Evolutionary conservation across 495 filamentous ascomycete species (phyloP), one percentile per base, ranked within the genome.

Genomic region (Aeminium ludgeri): DNA sequence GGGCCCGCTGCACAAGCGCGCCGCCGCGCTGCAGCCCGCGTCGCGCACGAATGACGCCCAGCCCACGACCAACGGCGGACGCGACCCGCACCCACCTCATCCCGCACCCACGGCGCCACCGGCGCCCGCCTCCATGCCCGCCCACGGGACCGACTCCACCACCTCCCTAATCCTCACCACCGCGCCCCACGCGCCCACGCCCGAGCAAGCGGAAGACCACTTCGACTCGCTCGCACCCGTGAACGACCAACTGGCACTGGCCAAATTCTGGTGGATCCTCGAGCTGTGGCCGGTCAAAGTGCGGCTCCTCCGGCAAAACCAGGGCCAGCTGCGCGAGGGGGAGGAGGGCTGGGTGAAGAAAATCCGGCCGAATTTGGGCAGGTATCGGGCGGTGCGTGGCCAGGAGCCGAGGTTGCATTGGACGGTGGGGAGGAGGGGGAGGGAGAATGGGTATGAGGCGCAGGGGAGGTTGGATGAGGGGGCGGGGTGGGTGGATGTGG

Each of bases 261-360:
- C 55, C 0, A 55, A 52, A 36, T 42, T 36, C 1, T 64, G 61
- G 61, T 62, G 61, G 61, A 46, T 62, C 7, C 49, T 64, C 1
- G 60, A 64, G 40, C 43, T 62, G 16, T 61, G 54, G 59, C 61
- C 59, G 12, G 47, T 64, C 15, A 58, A n/a, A n/a, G n/a, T n/a
- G n/a, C n/a, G n/a, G n/a, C n/a, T n/a, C n/a, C n/a, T n/a, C n/a
- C n/a, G n/a, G n/a, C n/a, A n/a, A n/a, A n/a, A n/a, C n/a, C n/a
- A 61, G 38, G 44, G 59, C 13, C 43, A 41, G 1, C 34, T 61
- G 6, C 30, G 49, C 17, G 36, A 50, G 30, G 28, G 38, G 13
- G 48, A 48, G 11, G 38, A 43, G 10, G n/a, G n/a, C n/a, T 61
- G 53, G 57, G 49, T 56, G 41, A 60, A 59, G 50, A 47, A 30